phyloP scores from a whole-genome alignment of 305 asterid species.

The Nicotiana rustica region DNA sequence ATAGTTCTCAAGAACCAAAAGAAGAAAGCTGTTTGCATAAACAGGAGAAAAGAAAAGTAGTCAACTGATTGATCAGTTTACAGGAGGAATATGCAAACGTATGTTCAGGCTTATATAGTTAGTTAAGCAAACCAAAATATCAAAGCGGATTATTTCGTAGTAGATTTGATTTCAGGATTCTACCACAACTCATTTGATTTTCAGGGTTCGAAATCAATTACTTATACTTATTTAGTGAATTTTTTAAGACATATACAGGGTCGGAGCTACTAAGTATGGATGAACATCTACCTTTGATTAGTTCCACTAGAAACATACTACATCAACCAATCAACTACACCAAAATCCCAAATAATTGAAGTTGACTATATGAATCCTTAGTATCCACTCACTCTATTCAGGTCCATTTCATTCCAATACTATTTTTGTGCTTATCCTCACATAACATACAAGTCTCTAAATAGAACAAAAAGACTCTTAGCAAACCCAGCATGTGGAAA shows the following conservation, averaged over 20 bases:
- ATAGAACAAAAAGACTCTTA: background rate
- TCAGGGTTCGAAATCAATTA: too few species aligned
- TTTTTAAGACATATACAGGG: too few species aligned
- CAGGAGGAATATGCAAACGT: background rate
- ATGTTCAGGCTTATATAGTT: background rate
- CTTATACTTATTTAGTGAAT: too few species aligned
- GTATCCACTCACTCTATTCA: background rate
- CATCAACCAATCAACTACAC: background rate
- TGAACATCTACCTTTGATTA: background rate
- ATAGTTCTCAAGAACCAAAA: constrained; percentile 94
- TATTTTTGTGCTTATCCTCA: background rate
- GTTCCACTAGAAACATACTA: background rate
- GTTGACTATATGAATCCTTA: background rate
- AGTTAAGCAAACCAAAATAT: background rate
- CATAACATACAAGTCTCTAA: background rate
- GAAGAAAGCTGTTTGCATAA: constrained; percentile 70
- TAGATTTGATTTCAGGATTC: too few species aligned
- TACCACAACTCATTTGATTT: too few species aligned
- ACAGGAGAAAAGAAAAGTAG: constrained; percentile 37
- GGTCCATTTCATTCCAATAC: background rate
- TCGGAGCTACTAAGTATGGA: too few species aligned
- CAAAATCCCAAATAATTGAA: background rate
- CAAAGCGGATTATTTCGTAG: background rate
- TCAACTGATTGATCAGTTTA: constrained; percentile 33
- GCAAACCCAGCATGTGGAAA: background rate